phyloP scores from a whole-genome alignment of 176 grass and related monocot genomes.

The Aechmea fasciata region DNA sequence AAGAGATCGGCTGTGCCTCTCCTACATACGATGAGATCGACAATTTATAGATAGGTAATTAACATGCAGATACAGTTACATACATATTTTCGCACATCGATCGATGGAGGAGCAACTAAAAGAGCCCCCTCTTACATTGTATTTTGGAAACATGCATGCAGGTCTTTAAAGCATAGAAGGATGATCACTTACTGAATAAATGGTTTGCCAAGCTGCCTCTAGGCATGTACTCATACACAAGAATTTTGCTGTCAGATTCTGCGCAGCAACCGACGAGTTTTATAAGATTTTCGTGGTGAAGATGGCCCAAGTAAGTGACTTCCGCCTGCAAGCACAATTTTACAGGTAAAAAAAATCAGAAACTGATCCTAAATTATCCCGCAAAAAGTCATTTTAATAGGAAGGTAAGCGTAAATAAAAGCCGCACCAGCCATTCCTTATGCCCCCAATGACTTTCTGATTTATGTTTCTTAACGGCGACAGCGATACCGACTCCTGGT shows the following conservation, averaged over 20 bases:
- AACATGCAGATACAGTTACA: neutral
- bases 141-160: neutral
- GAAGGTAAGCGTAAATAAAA: neutral
- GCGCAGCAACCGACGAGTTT: conserved; percentile 19
- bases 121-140: no score
- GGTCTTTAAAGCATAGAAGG: neutral
- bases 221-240: conserved; percentile 29
- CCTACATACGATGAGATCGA: conserved; percentile 1
- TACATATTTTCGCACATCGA: no score
- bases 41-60: neutral
- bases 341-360: neutral
- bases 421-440: conserved; percentile 22
- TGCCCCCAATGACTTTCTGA: conserved; percentile 12
- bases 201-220: conserved; percentile 26
- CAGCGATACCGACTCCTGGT: conserved; percentile 15
- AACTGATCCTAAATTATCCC: neutral
- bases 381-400: neutral
- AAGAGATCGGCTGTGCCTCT: conserved; percentile 16
- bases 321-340: conserved; percentile 10
- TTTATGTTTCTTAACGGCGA: conserved; percentile 26
- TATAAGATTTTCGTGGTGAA: conserved; percentile 25
- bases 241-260: conserved; percentile 12
- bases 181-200: conserved; percentile 7
- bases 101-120: no score
- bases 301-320: conserved; percentile 16